phyloP scores from a whole-genome alignment of 495 filamentous ascomycete species.

The Hyaloscypha bicolor region DNA sequence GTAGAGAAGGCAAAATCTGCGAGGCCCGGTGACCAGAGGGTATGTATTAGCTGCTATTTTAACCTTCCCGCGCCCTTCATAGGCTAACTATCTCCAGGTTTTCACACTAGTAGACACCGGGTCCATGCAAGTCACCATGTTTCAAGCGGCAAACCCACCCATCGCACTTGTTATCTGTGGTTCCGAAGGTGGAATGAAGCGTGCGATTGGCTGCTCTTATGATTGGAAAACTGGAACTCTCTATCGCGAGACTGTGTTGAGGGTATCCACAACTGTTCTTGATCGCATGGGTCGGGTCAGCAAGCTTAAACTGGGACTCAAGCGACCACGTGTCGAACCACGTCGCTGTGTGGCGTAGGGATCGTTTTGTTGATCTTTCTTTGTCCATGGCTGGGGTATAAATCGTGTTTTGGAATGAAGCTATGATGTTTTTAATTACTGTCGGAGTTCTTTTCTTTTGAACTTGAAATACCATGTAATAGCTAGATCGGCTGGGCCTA shows the following conservation, averaged over 20 bases:
- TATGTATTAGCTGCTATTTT: not conserved
- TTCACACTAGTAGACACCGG: constrained; percentile 36
- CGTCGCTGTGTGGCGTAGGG: too few relatives aligned
- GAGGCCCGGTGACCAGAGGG: not conserved
- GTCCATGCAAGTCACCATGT: constrained; percentile 38
- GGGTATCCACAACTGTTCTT: constrained; percentile 27
- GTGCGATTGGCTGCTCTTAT: constrained; percentile 39
- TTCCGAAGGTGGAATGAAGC: constrained; percentile 44
- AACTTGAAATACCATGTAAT: too few relatives aligned
- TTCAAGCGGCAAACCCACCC: constrained; percentile 41
- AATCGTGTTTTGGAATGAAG: too few relatives aligned
- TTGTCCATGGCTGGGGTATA: too few relatives aligned
- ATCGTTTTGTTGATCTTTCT: too few relatives aligned
- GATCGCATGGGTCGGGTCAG: constrained; percentile 15
- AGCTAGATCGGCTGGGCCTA: too few relatives aligned
- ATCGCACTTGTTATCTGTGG: constrained; percentile 40
- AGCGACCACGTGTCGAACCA: not conserved
- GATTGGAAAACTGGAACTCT: constrained; percentile 18
- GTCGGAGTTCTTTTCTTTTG: too few relatives aligned
- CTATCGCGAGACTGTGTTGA: constrained; percentile 19
- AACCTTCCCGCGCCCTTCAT: too few relatives aligned
- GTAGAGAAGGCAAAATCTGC: not conserved
- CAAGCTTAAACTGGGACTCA: constrained; percentile 15
- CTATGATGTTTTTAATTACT: too few relatives aligned
- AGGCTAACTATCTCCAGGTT: not conserved